Base-by-base conservation (phyloP, 73 alveolate genomes). In the Uronychia binucleata region DNA sequence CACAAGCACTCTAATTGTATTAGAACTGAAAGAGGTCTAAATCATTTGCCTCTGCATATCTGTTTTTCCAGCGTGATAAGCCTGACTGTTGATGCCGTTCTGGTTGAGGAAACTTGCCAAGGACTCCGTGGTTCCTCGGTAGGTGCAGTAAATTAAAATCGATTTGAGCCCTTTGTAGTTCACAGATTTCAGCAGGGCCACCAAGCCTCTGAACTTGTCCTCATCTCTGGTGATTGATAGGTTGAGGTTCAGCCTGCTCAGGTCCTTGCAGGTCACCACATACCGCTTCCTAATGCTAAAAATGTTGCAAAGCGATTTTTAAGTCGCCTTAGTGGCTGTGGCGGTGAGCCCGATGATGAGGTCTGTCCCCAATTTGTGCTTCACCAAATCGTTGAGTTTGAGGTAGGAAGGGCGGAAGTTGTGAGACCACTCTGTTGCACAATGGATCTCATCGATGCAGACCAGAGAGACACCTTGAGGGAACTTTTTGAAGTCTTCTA, bases 391-490 rank as follows among this genome's bases (percentile, higher is more conserved):
- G 32, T 93, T 86, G 0, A 96, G 79, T 28, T 87, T 88, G 34
- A 98, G 86, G 87, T 95, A 98, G 28, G 98, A 89, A 77, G 97
- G 97, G 80, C 99, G 93, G 93, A 96, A 97, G 77, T 97, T 94
- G 81, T 93, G 97, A 28, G 99, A 94, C 92, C 94, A 89, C 81
- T 95, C 96, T 33, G 98, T 92, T 1, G 97, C 95, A 85, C 98
- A 97, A 75, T 94, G 98, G 76, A 98, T 98, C 75, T 98, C 99
- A 86, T 98, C 99, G 13, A 98, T 92, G 74, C 99, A 94, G 34
- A 97, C 96, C 83, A 96, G 86, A 33, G 97, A 85, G 33, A 98
- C 97, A 80, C 92, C 84, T 77, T 95, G 95, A 0, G 84, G 76
- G 78, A 96, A 91, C 67, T 94, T 91, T 33, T 86, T 91, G 59